Conservation (phyloP, 306 rosid species). For the Fragaria vesca region DNA sequence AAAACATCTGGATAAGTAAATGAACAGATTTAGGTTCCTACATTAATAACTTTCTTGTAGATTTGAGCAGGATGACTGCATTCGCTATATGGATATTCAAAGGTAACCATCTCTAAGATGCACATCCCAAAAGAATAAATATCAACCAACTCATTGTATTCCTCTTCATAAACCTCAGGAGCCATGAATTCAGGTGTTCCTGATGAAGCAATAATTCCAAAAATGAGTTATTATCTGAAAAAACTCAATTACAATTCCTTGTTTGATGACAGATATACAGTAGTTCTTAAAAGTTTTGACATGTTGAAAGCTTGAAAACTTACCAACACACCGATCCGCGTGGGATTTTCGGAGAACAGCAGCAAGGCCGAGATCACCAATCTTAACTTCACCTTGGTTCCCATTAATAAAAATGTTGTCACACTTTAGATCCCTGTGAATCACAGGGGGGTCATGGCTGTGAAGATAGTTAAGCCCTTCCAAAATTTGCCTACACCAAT, state of each 20-base stretch:
- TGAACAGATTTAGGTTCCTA: conserved; percentile 37
- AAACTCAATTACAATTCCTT: not conserved
- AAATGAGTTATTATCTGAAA: not conserved
- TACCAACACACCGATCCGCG: conserved; percentile 85
- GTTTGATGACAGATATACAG: not conserved
- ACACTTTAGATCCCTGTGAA: conserved; percentile 98
- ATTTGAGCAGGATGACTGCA: conserved; percentile 93
- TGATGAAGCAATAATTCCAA: conserved; percentile 28
- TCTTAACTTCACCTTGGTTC: conserved; percentile 95
- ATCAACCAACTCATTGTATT: conserved; percentile 93
- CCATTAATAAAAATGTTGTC: conserved; percentile 97
- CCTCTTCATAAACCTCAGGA: conserved; percentile 95
- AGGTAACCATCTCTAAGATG: conserved; percentile 94
- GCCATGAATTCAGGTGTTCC: conserved; percentile 99
- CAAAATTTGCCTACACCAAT: conserved; percentile 96
- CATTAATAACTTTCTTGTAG: conserved; percentile 88
- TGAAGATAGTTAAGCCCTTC: conserved; percentile 90
- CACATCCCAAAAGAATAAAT: conserved; percentile 98
- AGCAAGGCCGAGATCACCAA: conserved; percentile 99
- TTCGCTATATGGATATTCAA: conserved; percentile 94
- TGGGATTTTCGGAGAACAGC: conserved; percentile 82
- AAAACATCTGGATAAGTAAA: conserved; percentile 7
- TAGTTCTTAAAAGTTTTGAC: not conserved
- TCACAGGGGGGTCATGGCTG: conserved; percentile 84
- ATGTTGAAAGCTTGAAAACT: conserved; percentile 21